Base-by-base conservation (phyloP, 2,329 filamentous ascomycete genomes). In the Neophaeococcomyces aloes region DNA sequence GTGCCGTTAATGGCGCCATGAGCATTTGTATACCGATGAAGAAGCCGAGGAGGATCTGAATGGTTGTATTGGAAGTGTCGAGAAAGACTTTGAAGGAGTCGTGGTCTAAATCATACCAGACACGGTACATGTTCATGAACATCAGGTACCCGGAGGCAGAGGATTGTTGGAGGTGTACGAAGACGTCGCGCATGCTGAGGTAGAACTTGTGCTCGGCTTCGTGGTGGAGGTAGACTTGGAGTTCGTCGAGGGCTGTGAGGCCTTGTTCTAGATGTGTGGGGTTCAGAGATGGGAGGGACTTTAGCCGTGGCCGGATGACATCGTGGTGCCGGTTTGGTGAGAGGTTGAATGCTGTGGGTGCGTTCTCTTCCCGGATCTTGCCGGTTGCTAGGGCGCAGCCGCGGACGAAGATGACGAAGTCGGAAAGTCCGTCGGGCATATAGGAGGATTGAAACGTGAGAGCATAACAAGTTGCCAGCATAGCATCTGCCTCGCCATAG, bases 21-120 rank as follows among this genome's bases (percentile, higher is more conserved):
- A 71, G 56, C 1, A 67, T 57, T 40, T 71, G 65, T 0, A 70
- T 51, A 1, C 65, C 61, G n/a, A 72, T 61, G 50, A 69, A 71
- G 50, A 71, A 67, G 5, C 64, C 59, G 4, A 71, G 59, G 4
- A 72, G 54, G 3, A 71, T 62, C 21, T 65, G 65, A 1, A 65
- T 60, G 3, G 65, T 49, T 34, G 53, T 53, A 41, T 72, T 71
- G 30, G 56, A 53, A 0, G 65, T 58, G 32, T 66, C 58, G 45
- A 70, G 59, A 53, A 72, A 69, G 1, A 57, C 55, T 32, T 62
- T 59, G 46, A 72, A 71, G 14, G 63, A 54, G 2, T 59, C 57
- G 36, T 66, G 60, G 2, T 59, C 59, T 56, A 69, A 61, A 4
- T 56, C 48, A 19, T 65, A 64, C 15, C 67, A 62, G 4, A 53